phyloP scores from a whole-genome alignment of 805 yeast genomes.

The Ogataea paraovalis region DNA sequence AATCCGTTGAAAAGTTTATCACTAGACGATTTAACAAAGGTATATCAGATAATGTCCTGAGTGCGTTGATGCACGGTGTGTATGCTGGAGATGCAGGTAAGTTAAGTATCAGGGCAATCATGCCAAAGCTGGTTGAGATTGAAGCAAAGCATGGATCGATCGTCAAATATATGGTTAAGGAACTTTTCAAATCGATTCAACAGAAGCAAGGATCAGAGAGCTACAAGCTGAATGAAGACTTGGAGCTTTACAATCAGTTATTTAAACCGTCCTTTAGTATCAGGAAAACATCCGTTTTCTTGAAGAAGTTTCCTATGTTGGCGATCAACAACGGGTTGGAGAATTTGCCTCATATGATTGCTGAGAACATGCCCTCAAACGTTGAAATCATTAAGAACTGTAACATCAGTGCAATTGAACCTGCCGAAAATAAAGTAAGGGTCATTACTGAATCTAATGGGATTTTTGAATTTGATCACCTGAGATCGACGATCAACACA shows the following conservation, averaged over 20 bases:
- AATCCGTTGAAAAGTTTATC: conserved; percentile 65
- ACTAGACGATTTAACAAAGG: conserved; percentile 64
- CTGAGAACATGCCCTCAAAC: conserved; percentile 38
- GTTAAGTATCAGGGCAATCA: conserved; percentile 60
- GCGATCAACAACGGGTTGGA: conserved; percentile 53
- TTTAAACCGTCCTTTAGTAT: conserved; percentile 42
- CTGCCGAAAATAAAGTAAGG: conserved; percentile 17
- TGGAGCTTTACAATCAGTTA: conserved; percentile 36
- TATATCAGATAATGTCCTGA: conserved; percentile 52
- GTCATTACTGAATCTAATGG: conserved; percentile 12
- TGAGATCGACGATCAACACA: conserved; percentile 57
- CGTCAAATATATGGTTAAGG: conserved; percentile 40
- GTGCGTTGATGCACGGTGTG: conserved; percentile 85
- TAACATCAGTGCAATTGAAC: conserved; percentile 17
- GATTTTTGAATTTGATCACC: conserved; percentile 41
- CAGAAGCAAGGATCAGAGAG: not conserved
- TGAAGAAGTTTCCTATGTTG: conserved; percentile 60
- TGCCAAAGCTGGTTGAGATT: conserved; percentile 50
- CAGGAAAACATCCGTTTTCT: conserved; percentile 28
- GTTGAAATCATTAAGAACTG: conserved; percentile 35
- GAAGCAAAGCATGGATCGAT: conserved; percentile 63
- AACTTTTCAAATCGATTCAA: conserved; percentile 24
- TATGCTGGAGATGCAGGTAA: conserved; percentile 79
- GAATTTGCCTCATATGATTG: conserved; percentile 43
- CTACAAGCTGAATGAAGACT: conserved; percentile 22